Percentiles rank a stretch among this genome's conserved stretches.
Conservation (phyloP, 2,329 filamentous ascomycete genomes). For the Helotiales sp. region DNA sequence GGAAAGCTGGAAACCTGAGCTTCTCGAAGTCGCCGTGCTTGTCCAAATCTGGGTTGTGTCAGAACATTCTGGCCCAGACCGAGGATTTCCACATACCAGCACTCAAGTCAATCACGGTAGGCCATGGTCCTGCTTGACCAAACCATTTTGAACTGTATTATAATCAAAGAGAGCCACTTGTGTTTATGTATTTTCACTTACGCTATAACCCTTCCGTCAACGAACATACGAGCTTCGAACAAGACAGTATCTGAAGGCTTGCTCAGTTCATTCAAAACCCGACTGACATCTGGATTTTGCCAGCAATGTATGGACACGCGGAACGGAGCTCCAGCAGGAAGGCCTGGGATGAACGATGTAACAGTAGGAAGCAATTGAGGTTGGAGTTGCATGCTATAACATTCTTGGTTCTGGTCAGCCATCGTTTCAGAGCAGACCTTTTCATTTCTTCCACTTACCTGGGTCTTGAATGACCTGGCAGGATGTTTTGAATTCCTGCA, state of each 20-base stretch:
- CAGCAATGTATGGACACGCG: conserved; percentile 76
- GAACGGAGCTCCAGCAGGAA: conserved; percentile 59
- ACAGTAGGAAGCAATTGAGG: conserved; percentile 56
- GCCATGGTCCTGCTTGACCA: conserved; percentile 49
- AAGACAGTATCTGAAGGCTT: conserved; percentile 55
- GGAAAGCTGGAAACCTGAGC: conserved; percentile 74
- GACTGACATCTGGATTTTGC: conserved; percentile 60
- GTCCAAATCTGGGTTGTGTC: conserved; percentile 27
- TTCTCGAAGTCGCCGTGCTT: conserved; percentile 53
- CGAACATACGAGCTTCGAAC: conserved; percentile 66
- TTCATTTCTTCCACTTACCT: conserved; percentile 31
- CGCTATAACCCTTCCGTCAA: conserved; percentile 67
- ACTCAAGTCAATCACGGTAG: conserved; percentile 42
- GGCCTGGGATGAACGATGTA: conserved; percentile 69
- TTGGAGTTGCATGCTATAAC: conserved; percentile 17
- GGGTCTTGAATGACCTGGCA: conserved; percentile 65
- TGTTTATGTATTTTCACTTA: conserved; percentile 36
- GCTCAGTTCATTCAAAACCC: conserved; percentile 54
- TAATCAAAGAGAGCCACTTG: background rate
- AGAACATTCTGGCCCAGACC: background rate
- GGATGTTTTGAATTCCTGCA: conserved; percentile 80
- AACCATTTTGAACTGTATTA: conserved; percentile 47
- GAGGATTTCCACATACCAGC: conserved; percentile 43
- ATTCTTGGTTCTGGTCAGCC: conserved; percentile 11
- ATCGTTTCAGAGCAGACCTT: background rate